Base-by-base conservation (phyloP, 169 alveolate genomes). In the Eimeria necatrix region DNA sequence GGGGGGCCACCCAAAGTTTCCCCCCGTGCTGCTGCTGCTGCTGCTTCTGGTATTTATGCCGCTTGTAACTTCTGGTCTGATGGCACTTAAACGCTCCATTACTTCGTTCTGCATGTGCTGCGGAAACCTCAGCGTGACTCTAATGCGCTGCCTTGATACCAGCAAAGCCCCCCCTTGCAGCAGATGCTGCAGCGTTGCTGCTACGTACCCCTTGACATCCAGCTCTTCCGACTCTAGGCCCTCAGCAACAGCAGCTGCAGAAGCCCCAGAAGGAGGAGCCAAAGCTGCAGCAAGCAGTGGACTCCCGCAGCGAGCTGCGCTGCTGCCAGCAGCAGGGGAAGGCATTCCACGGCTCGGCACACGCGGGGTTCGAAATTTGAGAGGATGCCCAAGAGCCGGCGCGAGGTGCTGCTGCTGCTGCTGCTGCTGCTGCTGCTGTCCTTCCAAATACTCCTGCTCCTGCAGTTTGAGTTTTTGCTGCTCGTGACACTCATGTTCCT, bases 121-220 rank as follows among this genome's bases (percentile, higher is more conserved):
- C 9, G 71, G 74, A 53, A 61, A 88, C 48, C 59, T 51, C 46
- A 88, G 51, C 32, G 74, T 78, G 60, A 71, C 59, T 24, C 94
- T 24, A 12, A 88, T 88, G 9, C 94, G 8, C 85, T 88, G 94
- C 20, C 94, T 20, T 22, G 85, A 48, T 16, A 88, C 64, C 22
- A 53, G 71, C 22, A 24, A 52, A 32, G 74, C 87, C 32, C 59
- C 52, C 51, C 94, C 94, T 56, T 52, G 56, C 73, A 88, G 74
- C 60, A 88, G 61, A 59, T 88, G 76, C 52, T 64, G 73, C 94
- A 88, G 86, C 24, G 76, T 78, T 9, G 74, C 71, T 26, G 22
- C 60, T 0, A 88, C 94, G 86, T 88, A 88, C 56, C 52, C 84
- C 84, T 26, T 14, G 18, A 41, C 84, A 73, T 73, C 48, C 56